phyloP scores from a whole-genome alignment of 2,329 filamentous ascomycete species.

The Fusarium incarnatum region DNA sequence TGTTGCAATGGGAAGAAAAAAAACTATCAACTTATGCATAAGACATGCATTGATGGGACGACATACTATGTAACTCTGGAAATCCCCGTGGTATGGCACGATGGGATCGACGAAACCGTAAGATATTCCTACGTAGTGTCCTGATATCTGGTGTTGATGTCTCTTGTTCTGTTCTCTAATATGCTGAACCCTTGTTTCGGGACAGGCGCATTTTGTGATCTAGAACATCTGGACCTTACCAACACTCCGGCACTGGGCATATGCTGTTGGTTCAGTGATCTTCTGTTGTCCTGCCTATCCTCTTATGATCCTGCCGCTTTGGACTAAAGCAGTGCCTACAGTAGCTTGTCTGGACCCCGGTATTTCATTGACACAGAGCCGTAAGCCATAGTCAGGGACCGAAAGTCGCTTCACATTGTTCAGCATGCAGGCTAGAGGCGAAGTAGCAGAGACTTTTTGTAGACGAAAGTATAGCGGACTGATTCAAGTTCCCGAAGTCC shows the following conservation, averaged over 20 bases:
- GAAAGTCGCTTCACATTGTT: background rate
- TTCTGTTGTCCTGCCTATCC: background rate
- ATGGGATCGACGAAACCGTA: conserved; percentile 25
- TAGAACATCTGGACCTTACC: conserved; percentile 12
- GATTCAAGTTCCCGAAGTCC: background rate
- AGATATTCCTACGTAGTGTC: conserved; percentile 2
- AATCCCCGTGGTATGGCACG: conserved; percentile 34
- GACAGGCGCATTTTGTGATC: conserved; percentile 4
- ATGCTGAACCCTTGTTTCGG: conserved; percentile 25
- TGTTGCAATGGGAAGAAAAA: conserved; percentile 18
- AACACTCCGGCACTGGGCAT: conserved; percentile 14
- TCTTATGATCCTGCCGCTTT: conserved; percentile 6
- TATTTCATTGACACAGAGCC: background rate
- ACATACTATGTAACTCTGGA: conserved; percentile 36
- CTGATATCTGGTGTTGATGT: background rate
- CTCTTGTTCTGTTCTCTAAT: background rate
- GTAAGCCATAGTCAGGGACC: conserved; percentile 6
- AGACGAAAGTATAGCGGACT: background rate
- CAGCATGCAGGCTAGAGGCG: conserved; percentile 4
- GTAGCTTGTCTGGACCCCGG: conserved; percentile 19
- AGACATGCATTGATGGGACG: conserved; percentile 41
- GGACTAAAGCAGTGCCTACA: conserved; percentile 20
- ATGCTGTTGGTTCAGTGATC: conserved; percentile 25
- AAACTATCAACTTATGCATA: conserved; percentile 30
- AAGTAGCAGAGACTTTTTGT: conserved; percentile 5